A percentile compares a stretch with the other conserved stretches of the same genome.
These are phyloP conservation scores for Triticum aestivum DNA, from an alignment of 176 grass and related monocot genomes.

Conservation along the genomic window DNA sequence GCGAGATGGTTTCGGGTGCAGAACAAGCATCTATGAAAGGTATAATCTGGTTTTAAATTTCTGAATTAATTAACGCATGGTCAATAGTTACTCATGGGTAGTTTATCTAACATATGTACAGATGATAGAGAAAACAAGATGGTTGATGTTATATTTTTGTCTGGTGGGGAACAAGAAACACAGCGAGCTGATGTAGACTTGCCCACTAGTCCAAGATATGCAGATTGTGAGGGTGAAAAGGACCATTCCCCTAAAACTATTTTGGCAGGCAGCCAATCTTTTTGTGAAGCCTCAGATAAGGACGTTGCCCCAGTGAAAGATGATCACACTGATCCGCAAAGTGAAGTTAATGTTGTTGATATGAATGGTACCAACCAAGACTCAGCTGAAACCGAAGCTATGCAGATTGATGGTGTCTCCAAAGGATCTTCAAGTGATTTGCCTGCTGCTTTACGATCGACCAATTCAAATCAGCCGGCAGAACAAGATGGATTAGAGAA, in stretches of 20 bases:
- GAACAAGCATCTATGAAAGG: conserved; percentile 21
- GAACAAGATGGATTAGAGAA: conserved; percentile 2
- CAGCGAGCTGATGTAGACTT: conserved; percentile 7
- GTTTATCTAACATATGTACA: conserved; percentile 21
- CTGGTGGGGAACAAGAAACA: conserved; percentile 1
- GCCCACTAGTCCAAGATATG: not conserved
- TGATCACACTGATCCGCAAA: conserved; percentile 17
- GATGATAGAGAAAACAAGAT: conserved; percentile 15
- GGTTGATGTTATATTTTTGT: not conserved
- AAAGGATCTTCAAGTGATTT: conserved; percentile 19
- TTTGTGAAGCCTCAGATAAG: conserved; percentile 27
- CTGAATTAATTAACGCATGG: not conserved
- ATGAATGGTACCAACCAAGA: conserved; percentile 6
- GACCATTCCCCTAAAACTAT: not conserved
- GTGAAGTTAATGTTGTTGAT: conserved; percentile 12
- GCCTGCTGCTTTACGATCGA: conserved; percentile 14
- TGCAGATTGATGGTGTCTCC: not conserved
- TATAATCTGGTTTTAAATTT: conserved; percentile 14
- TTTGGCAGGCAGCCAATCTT: conserved; percentile 2
- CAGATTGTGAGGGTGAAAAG: conserved; percentile 24
- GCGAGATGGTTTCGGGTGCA: not conserved
- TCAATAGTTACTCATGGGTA: not conserved
- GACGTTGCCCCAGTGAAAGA: not conserved
- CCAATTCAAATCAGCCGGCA: conserved; percentile 8
- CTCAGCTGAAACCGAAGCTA: not conserved